Conservation (phyloP, 2,329 filamentous ascomycete genomes). For the Fusarium concolor region DNA sequence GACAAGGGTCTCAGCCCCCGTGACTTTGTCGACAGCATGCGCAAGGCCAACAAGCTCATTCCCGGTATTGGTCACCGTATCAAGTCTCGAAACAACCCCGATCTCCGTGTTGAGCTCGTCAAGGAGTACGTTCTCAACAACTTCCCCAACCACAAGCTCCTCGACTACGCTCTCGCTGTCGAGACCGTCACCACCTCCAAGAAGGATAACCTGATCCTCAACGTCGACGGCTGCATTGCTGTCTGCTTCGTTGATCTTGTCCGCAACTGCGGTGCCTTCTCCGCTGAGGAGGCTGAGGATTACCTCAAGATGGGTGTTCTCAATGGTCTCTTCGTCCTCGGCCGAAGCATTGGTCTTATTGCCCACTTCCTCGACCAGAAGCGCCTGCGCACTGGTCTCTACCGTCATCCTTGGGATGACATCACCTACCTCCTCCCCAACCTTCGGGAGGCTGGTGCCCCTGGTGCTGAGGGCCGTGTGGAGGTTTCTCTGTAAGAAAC, state of each 20-base stretch:
- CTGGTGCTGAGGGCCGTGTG: constrained; percentile 85
- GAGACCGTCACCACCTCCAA: constrained; percentile 99
- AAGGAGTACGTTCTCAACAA: constrained; percentile 98
- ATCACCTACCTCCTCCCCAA: constrained; percentile 94
- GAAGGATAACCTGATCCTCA: constrained; percentile 99
- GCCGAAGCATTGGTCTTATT: constrained; percentile 97
- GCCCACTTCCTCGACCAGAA: constrained; percentile 99
- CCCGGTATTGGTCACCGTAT: constrained; percentile 99
- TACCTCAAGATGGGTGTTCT: constrained; percentile 99
- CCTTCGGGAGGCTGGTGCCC: constrained; percentile 75
- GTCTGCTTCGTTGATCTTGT: constrained; percentile 99
- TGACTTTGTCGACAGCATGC: constrained; percentile 99
- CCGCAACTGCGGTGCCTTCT: constrained; percentile 98
- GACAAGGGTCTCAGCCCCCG: constrained; percentile 98
- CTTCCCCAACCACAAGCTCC: constrained; percentile 97
- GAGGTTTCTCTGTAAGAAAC: constrained; percentile 80
- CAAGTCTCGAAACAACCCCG: constrained; percentile 99
- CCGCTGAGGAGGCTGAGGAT: constrained; percentile 94
- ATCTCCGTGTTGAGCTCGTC: constrained; percentile 98
- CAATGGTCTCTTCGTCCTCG: constrained; percentile 98
- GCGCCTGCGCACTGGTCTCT: constrained; percentile 96
- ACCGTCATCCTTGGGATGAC: constrained; percentile 99
- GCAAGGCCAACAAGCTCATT: constrained; percentile 99
- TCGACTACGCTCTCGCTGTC: constrained; percentile 98
- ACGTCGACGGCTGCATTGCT: constrained; percentile 97